Conservation (phyloP, 2,329 filamentous ascomycete species). For the Fusarium sp. region DNA sequence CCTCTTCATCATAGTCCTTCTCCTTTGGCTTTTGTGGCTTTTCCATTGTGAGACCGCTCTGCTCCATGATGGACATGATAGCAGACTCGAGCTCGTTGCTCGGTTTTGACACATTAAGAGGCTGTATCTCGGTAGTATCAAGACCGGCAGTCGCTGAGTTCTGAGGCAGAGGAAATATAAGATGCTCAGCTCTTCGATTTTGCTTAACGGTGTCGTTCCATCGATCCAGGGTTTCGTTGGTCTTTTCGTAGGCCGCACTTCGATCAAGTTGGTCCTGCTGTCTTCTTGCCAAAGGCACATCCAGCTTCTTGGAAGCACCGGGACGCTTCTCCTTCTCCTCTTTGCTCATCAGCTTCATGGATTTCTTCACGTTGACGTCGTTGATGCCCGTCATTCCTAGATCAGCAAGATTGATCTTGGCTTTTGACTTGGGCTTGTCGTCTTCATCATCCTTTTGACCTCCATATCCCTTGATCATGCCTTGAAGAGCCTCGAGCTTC, state of each 20-base stretch:
- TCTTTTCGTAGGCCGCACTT: constrained; percentile 84
- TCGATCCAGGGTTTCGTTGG: constrained; percentile 86
- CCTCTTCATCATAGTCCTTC: constrained; percentile 73
- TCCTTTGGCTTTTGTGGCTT: constrained; percentile 59
- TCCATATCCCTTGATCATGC: constrained; percentile 74
- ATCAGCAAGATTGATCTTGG: constrained; percentile 79
- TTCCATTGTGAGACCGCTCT: constrained; percentile 77
- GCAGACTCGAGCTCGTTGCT: constrained; percentile 85
- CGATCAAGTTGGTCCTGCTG: constrained; percentile 89
- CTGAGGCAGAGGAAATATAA: constrained; percentile 85
- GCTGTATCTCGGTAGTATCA: constrained; percentile 69
- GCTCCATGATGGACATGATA: constrained; percentile 88
- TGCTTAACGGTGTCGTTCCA: constrained; percentile 97
- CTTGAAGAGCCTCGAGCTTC: constrained; percentile 72
- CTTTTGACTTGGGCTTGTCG: constrained; percentile 58
- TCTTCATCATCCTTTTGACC: constrained; percentile 68
- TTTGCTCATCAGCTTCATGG: constrained; percentile 77
- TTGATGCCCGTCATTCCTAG: constrained; percentile 75
- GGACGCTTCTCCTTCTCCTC: constrained; percentile 62
- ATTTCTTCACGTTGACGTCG: constrained; percentile 80
- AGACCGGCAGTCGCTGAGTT: constrained; percentile 70
- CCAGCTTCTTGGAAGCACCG: constrained; percentile 71
- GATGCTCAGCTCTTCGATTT: constrained; percentile 89
- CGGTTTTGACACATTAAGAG: constrained; percentile 70
- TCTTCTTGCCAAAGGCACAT: constrained; percentile 83